Evolutionary conservation across 1,139 yeast genomes (phyloP), one percentile per base, ranked within the genome.

Genomic region (Lodderomyces oxycetoniae): DNA sequence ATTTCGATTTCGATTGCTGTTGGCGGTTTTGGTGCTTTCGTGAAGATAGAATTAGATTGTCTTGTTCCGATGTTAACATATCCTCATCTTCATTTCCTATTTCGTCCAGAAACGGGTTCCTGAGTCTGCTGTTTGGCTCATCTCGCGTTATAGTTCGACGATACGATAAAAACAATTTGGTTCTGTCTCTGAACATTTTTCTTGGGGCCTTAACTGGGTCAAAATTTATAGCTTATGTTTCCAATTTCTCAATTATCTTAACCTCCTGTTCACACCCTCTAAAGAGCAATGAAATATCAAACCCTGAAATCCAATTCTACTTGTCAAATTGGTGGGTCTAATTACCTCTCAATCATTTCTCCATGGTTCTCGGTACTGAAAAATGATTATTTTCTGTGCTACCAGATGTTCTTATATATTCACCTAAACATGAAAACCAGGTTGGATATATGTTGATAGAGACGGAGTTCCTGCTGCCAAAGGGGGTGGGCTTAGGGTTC

Each of bases 121-220:
- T 4, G 4, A 14, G 70, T 32, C 47, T 35, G 4, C 37, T 33
- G 9, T 30, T 34, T 34, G 39, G 34, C 12, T 26, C 10, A 37
- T 37, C 40, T 25, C 83, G 78, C 0, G 88, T 84, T 17, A 77
- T 74, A 2, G 91, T 82, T 35, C 85, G 67, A 41, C 91, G 74
- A 49, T 81, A 83, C 17, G 89, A 80, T 20, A 82, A 61, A 52
- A 63, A 82, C 35, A 83, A 58, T 47, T 81, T 81, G 17, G 91
- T 81, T 52, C 91, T 64, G 52, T 81, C 88, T 55, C 91, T 71
- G 48, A 76, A 79, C 89, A 81, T 79, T 27, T 4, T 17, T 7
- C 7, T 7, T 19, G 7, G 22, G 22, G 51, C 50, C 21, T 42
- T 48, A 6, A 47, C 38, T 24, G 22, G 10, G 7, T 19, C 10